phyloP scores from a whole-genome alignment of 1,284 basidiomycete genomes.

The Leccinum angustisporum region DNA sequence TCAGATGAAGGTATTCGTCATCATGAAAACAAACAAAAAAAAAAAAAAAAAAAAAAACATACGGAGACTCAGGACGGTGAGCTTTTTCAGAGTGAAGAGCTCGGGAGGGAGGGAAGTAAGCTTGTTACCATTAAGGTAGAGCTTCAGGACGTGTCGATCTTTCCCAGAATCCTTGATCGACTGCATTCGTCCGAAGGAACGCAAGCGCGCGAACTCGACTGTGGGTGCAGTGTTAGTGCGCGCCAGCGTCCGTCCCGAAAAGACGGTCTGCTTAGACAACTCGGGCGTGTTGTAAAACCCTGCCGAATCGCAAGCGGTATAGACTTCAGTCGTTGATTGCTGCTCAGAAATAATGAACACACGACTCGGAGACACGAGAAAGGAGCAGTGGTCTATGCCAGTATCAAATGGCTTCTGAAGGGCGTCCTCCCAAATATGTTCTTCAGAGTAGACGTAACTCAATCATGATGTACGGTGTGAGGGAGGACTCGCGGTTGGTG shows the following conservation, averaged over 20 bases:
- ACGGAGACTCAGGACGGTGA: constrained; percentile 29
- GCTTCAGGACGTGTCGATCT: constrained; percentile 34
- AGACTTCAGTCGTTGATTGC: constrained; percentile 25
- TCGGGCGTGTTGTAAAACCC: constrained; percentile 11
- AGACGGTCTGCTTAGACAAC: constrained; percentile 27
- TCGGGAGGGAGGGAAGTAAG: constrained; percentile 29
- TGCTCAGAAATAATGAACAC: constrained; percentile 16
- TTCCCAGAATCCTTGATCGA: constrained; percentile 34
- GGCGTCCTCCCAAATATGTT: constrained; percentile 32
- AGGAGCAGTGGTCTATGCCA: constrained; percentile 19
- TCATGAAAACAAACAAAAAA: too few relatives aligned
- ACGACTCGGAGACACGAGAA: background rate
- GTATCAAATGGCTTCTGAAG: constrained; percentile 30
- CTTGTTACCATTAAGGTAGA: constrained; percentile 33
- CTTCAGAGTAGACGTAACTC: constrained; percentile 26
- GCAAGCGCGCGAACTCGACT: constrained; percentile 14
- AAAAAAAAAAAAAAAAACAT: constrained; percentile 9
- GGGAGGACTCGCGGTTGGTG: constrained; percentile 13
- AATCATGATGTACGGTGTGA: constrained; percentile 16
- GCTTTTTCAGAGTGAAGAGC: constrained; percentile 21
- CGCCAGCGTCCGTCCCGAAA: constrained; percentile 13
- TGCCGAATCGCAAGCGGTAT: constrained; percentile 29
- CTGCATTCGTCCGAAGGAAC: constrained; percentile 33
- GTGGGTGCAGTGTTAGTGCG: constrained; percentile 29
- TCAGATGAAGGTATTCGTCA: constrained; percentile 4